Percentiles rank a stretch among this genome's conserved stretches.
phyloP scores from a whole-genome alignment of 495 filamentous ascomycete species.

The Penicillium canescens region DNA sequence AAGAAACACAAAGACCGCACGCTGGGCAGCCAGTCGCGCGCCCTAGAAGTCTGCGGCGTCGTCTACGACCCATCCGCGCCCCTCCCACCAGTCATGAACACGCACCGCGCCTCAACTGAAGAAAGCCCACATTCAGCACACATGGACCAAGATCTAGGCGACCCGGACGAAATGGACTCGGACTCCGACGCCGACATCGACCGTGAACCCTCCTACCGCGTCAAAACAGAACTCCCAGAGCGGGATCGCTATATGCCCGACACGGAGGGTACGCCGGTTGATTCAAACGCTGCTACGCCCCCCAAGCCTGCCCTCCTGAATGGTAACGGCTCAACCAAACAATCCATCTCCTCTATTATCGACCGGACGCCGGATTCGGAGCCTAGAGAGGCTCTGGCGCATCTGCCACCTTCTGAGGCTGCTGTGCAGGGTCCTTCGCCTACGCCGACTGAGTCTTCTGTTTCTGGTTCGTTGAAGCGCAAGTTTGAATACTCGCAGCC shows the following conservation, averaged over 20 bases:
- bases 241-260: constrained; percentile 28
- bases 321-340: constrained; percentile 37
- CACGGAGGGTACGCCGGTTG: constrained; percentile 3
- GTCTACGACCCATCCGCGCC: constrained; percentile 46
- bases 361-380: constrained; percentile 38
- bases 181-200: constrained; percentile 29
- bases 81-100: constrained; percentile 36
- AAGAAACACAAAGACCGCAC: constrained; percentile 53
- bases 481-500: constrained; percentile 28
- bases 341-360: constrained; percentile 49
- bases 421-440: constrained; percentile 18
- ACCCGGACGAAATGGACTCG: constrained; percentile 38
- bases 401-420: constrained; percentile 19
- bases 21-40: constrained; percentile 46
- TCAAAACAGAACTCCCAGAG: constrained; percentile 35
- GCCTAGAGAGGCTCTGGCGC: constrained; percentile 26
- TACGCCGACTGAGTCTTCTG: constrained; percentile 18
- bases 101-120: constrained; percentile 41
- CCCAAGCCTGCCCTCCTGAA: constrained; percentile 9
- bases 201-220: constrained; percentile 19
- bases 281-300: constrained; percentile 14
- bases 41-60: constrained; percentile 46
- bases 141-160: constrained; percentile 30
- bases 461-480: constrained; percentile 18
- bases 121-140: constrained; percentile 34